Conservation (phyloP, 2,329 filamentous ascomycete genomes). For the Cytospora piceicola region DNA sequence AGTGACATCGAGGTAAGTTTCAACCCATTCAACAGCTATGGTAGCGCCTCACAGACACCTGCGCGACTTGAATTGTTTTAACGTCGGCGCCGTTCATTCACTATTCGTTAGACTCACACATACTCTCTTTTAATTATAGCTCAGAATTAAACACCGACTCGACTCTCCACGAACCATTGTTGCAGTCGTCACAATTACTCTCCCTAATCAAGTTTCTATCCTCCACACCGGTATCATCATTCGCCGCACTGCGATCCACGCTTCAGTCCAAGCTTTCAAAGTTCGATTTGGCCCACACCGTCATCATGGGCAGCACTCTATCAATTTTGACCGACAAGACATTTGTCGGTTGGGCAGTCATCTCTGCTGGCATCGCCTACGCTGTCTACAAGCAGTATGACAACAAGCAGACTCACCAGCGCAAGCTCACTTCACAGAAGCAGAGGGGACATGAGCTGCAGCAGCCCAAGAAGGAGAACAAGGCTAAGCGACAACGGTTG, state of each 20-base stretch:
- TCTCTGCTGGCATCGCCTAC: slow-evolving; percentile 35
- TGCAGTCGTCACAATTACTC: neutral
- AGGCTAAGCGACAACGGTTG: slow-evolving; percentile 46
- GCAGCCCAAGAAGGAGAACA: slow-evolving; percentile 43
- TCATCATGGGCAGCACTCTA: slow-evolving; percentile 42
- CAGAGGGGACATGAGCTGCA: slow-evolving; percentile 39
- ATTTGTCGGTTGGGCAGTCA: slow-evolving; percentile 40
- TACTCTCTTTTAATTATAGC: neutral
- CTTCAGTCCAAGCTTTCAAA: slow-evolving; percentile 5
- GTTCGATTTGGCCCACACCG: slow-evolving; percentile 2
- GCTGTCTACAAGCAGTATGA: slow-evolving; percentile 33
- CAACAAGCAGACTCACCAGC: slow-evolving; percentile 35
- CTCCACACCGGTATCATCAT: slow-evolving; percentile 1
- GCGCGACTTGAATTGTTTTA: neutral
- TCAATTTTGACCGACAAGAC: slow-evolving; percentile 37
- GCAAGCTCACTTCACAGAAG: slow-evolving; percentile 34
- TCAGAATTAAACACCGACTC: neutral
- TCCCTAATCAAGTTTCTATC: neutral
- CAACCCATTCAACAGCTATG: neutral
- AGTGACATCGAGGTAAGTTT: slow-evolving; percentile 14
- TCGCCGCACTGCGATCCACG: slow-evolving; percentile 2
- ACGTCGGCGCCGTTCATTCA: neutral
- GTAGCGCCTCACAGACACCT: neutral
- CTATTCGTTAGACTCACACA: neutral
- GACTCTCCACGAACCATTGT: neutral